Percentiles rank a stretch among this genome's conserved stretches.
Evolutionary conservation across 2,329 filamentous ascomycete species (phyloP).

Genomic region (Exophiala xenobiotica): DNA sequence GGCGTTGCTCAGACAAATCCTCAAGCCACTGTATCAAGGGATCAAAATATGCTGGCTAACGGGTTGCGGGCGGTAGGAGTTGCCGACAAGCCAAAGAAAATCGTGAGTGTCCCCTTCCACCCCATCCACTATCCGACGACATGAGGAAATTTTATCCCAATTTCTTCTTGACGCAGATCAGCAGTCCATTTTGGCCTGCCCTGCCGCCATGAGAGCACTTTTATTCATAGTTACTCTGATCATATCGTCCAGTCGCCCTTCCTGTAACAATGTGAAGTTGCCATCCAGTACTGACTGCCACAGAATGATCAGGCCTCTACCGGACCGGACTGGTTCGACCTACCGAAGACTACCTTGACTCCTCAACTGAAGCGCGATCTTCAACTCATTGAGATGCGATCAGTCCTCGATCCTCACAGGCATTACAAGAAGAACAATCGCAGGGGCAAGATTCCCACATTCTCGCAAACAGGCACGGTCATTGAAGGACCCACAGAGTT

Average conservation of each 20-base stretch:
- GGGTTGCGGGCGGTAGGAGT: slow-evolving; percentile 56
- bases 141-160: slow-evolving; percentile 79
- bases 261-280: too few relatives aligned
- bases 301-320: slow-evolving; percentile 63
- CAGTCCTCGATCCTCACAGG: slow-evolving; percentile 81
- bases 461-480: slow-evolving; percentile 84
- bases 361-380: slow-evolving; percentile 84
- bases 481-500: slow-evolving; percentile 87
- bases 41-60: slow-evolving; percentile 49
- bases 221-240: slow-evolving; percentile 74
- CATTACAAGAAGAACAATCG: slow-evolving; percentile 79
- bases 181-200: slow-evolving; percentile 76
- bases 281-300: slow-evolving; percentile 30
- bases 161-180: slow-evolving; percentile 68
- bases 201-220: slow-evolving; percentile 67
- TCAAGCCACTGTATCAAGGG: slow-evolving; percentile 46
- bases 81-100: slow-evolving; percentile 49
- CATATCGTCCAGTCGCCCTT: too few relatives aligned
- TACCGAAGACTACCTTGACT: slow-evolving; percentile 81
- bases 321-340: slow-evolving; percentile 80
- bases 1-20: slow-evolving; percentile 56
- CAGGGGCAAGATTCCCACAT: slow-evolving; percentile 73
- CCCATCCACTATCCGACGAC: slow-evolving; percentile 5
- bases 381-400: slow-evolving; percentile 84
- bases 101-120: slow-evolving; percentile 48